A percentile compares a stretch with the other conserved stretches of the same genome.
These are phyloP conservation scores for Craspedostauros australis DNA, from an alignment of 108 stramenopile genomes.

Conservation along the genomic window DNA sequence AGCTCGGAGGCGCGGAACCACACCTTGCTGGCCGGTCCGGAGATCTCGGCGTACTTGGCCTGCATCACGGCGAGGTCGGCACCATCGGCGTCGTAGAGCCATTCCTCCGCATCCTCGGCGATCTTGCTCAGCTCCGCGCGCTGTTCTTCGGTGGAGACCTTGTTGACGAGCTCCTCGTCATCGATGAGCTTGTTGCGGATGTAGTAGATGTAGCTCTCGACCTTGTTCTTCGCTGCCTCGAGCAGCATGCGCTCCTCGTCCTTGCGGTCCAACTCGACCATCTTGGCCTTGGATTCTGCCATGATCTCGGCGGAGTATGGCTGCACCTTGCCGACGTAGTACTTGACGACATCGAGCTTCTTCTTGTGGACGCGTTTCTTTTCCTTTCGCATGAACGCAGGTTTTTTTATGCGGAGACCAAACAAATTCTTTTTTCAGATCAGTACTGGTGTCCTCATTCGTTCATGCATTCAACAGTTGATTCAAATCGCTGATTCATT, in stretches of 20 bases:
- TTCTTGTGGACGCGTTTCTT: slow-evolving; percentile 70
- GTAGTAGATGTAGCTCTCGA: slow-evolving; percentile 90
- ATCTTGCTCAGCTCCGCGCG: slow-evolving; percentile 72
- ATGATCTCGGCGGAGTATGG: slow-evolving; percentile 58
- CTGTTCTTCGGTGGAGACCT: slow-evolving; percentile 92
- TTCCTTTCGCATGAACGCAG: slow-evolving; percentile 61
- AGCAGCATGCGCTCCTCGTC: slow-evolving; percentile 85
- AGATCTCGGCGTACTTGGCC: slow-evolving; percentile 74
- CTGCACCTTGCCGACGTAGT: slow-evolving; percentile 51
- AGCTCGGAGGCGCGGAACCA: slow-evolving; percentile 78
- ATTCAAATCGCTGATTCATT: not conserved
- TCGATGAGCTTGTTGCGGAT: slow-evolving; percentile 83
- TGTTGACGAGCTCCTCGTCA: slow-evolving; percentile 66
- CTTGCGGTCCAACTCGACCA: slow-evolving; percentile 59
- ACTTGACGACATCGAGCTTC: slow-evolving; percentile 49
- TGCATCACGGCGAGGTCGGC: slow-evolving; percentile 82
- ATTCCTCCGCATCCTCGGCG: slow-evolving; percentile 85
- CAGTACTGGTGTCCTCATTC: too few relatives aligned
- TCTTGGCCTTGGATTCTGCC: slow-evolving; percentile 81
- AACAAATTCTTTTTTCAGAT: slow-evolving; percentile 29
- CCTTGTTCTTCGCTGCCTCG: slow-evolving; percentile 88
- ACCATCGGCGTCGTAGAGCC: slow-evolving; percentile 95
- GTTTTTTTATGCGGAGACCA: slow-evolving; percentile 36
- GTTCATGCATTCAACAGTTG: too few relatives aligned
- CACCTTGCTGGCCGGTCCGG: slow-evolving; percentile 74